Evolutionary conservation across 352 stramenopile species (phyloP).

Genomic region (Pythium oligandrum): DNA sequence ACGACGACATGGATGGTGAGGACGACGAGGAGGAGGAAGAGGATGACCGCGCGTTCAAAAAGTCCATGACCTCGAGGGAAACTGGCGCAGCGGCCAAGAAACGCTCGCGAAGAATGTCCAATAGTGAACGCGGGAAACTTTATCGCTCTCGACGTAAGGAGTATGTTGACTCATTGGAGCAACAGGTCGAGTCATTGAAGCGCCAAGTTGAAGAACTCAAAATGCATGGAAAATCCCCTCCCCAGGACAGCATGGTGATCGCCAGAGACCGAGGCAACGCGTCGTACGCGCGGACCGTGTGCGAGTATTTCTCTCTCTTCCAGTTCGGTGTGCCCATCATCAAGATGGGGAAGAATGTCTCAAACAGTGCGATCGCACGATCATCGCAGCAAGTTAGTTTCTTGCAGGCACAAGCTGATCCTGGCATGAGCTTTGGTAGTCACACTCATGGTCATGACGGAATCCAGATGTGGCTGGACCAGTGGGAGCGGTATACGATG

Average conservation of each 20-base stretch:
- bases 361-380: conserved; percentile 3
- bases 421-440: conserved; percentile 37
- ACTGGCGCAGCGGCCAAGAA: conserved; percentile 8
- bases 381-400: conserved; percentile 27
- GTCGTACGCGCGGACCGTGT: conserved; percentile 26
- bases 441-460: conserved; percentile 15
- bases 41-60: too few species aligned
- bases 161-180: conserved; percentile 33
- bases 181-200: conserved; percentile 33
- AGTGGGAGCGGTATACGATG: conserved; percentile 57
- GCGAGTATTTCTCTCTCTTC: conserved; percentile 52
- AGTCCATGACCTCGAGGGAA: too few species aligned
- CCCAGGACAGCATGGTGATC: too few species aligned
- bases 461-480: conserved; percentile 30
- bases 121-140: conserved; percentile 63
- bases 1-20: conserved; percentile 1
- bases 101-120: conserved; percentile 33
- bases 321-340: conserved; percentile 35
- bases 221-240: not conserved
- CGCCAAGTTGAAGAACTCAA: conserved; percentile 39
- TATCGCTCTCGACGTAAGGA: conserved; percentile 49
- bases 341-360: conserved; percentile 14
- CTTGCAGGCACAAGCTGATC: conserved; percentile 29
- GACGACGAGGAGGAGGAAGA: conserved; percentile 1
- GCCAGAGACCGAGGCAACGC: conserved; percentile 18